These are phyloP conservation scores for Trichoderma endophyticum DNA, from an alignment of 2,329 filamentous ascomycete genomes.

Conservation along the genomic window DNA sequence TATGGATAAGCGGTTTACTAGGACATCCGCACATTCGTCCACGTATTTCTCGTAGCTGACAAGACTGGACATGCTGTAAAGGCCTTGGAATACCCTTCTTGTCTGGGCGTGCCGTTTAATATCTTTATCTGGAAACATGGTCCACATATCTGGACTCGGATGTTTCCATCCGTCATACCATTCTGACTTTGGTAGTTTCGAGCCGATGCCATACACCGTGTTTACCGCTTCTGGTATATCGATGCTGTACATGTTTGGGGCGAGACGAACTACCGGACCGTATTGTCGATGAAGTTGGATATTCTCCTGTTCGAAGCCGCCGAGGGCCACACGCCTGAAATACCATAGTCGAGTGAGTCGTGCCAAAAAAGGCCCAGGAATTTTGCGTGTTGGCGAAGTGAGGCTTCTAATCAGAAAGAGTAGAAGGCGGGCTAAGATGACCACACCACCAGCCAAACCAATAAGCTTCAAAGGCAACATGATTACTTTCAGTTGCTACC, in stretches of 20 bases:
- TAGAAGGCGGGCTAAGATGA: not conserved
- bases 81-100: conserved; percentile 40
- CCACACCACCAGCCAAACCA: not conserved
- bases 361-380: conserved; percentile 43
- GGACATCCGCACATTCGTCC: conserved; percentile 43
- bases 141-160: conserved; percentile 24
- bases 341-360: conserved; percentile 45
- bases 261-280: conserved; percentile 40
- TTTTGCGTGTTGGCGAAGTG: not conserved
- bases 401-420: not conserved
- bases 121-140: conserved; percentile 34
- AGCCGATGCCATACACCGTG: conserved; percentile 40
- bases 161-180: conserved; percentile 28
- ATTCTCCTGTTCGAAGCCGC: conserved; percentile 40
- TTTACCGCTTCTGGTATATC: conserved; percentile 36
- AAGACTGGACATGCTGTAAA: conserved; percentile 48
- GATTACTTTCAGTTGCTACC: not conserved
- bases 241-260: conserved; percentile 41
- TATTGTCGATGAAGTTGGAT: conserved; percentile 39
- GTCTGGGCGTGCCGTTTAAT: conserved; percentile 32
- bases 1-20: conserved; percentile 37
- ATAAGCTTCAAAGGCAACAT: not conserved
- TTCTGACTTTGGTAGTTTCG: conserved; percentile 27
- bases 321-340: conserved; percentile 34
- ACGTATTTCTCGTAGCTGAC: conserved; percentile 49